These are phyloP conservation scores for Candolleomyces eurysporus DNA, from an alignment of 768 basidiomycete species.

Conservation along the genomic window DNA sequence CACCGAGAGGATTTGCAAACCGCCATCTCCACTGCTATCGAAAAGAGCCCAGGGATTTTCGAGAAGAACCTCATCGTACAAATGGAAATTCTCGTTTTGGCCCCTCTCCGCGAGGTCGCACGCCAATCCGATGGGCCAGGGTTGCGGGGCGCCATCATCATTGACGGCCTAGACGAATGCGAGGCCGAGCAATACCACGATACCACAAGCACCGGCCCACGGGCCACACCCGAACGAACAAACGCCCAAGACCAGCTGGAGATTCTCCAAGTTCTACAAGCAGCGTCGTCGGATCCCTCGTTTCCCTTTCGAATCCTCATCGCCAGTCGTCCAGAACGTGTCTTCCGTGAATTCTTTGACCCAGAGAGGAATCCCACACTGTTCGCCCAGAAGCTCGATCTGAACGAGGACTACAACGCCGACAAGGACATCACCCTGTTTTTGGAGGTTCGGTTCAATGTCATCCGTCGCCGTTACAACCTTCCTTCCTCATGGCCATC, in stretches of 20 bases:
- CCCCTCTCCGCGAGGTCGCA: too few species aligned
- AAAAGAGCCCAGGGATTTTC: too few species aligned
- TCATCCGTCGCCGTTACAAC: neutral
- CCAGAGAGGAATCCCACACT: neutral
- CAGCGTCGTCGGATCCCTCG: neutral
- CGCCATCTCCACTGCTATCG: too few species aligned
- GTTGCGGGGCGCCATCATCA: neutral
- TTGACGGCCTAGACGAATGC: slow-evolving; percentile 13
- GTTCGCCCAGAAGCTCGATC: neutral
- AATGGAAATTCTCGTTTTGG: too few species aligned
- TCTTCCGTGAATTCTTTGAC: neutral
- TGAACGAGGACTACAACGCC: slow-evolving; percentile 4
- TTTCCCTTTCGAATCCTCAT: slow-evolving; percentile 6
- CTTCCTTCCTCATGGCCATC: slow-evolving; percentile 5
- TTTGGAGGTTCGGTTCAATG: neutral
- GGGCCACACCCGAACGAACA: neutral
- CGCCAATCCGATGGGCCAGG: too few species aligned
- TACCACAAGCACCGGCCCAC: neutral
- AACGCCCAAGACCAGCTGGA: neutral
- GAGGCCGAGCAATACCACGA: neutral
- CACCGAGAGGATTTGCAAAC: too few species aligned
- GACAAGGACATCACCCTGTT: slow-evolving; percentile 1
- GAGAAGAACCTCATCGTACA: too few species aligned
- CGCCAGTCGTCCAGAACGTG: slow-evolving; percentile 8
- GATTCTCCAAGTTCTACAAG: slow-evolving; percentile 6